Evolutionary conservation across 176 grass and related monocot genomes (phyloP).

Genomic region (Phoenix dactylifera): DNA sequence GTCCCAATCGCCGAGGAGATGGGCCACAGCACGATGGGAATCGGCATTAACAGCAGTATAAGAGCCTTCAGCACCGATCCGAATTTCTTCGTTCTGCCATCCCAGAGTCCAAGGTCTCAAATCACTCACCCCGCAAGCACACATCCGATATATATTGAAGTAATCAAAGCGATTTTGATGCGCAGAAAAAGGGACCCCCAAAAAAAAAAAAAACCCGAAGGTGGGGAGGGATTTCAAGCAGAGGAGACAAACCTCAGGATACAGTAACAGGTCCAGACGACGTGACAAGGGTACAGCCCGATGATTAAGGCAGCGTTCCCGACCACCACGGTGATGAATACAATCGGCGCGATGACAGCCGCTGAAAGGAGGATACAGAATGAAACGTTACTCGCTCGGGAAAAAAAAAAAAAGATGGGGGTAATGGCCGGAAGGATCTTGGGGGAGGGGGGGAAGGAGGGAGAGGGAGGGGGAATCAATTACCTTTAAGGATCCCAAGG

Average conservation of each 20-base stretch:
- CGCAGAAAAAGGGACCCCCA: too few species aligned
- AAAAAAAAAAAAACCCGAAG: not conserved
- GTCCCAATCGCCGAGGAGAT: not conserved
- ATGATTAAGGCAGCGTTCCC: conserved; percentile 6
- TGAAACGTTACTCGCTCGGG: too few species aligned
- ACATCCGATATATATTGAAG: too few species aligned
- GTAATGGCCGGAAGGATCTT: not conserved
- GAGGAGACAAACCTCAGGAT: not conserved
- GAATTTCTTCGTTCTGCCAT: conserved; percentile 17
- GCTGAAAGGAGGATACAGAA: not conserved
- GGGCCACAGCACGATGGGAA: conserved; percentile 10
- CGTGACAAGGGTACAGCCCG: conserved; percentile 7
- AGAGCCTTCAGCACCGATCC: conserved; percentile 11
- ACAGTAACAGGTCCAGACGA: conserved; percentile 18
- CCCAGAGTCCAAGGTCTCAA: not conserved
- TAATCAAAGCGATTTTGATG: too few species aligned
- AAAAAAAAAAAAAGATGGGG: not conserved
- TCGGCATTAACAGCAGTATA: conserved; percentile 8
- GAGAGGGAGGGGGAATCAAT: too few species aligned
- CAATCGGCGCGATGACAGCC: conserved; percentile 1
- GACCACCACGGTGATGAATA: conserved; percentile 11
- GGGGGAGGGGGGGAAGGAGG: not conserved
- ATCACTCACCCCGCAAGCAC: too few species aligned
- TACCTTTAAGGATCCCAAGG: conserved; percentile 15
- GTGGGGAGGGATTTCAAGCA: not conserved